Evolutionary conservation across 306 rosid species (phyloP).

Genomic region (Vigna trinervia): DNA sequence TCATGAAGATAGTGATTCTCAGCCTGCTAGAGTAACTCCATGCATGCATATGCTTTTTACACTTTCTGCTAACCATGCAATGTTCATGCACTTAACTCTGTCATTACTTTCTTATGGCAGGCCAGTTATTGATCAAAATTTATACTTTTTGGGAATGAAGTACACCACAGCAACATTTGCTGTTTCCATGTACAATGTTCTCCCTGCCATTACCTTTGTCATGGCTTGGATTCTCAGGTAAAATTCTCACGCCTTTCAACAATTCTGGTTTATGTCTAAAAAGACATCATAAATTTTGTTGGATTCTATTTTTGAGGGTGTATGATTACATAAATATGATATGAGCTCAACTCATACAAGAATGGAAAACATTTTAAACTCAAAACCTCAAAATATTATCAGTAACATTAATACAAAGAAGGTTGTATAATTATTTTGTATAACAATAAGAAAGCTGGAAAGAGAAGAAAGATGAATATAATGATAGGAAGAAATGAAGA

Average conservation of each 20-base stretch:
- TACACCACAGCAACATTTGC: slow-evolving; percentile 99
- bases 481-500: background rate
- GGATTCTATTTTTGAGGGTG: too few species aligned
- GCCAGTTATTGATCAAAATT: slow-evolving; percentile 94
- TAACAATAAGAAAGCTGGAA: background rate
- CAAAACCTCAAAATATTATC: too few species aligned
- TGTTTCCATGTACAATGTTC: slow-evolving; percentile 80
- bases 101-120: slow-evolving; percentile 50
- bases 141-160: slow-evolving; percentile 85
- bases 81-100: background rate
- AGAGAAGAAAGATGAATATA: background rate
- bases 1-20: slow-evolving; percentile 66
- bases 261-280: background rate
- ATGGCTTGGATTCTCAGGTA: slow-evolving; percentile 89
- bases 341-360: too few species aligned
- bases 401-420: background rate
- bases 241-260: background rate
- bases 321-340: too few species aligned
- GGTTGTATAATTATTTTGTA: background rate
- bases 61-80: slow-evolving; percentile 7
- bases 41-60: slow-evolving; percentile 16
- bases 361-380: too few species aligned
- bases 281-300: background rate
- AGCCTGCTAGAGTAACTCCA: slow-evolving; percentile 80
- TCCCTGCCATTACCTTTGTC: slow-evolving; percentile 87